Percentiles rank a stretch among this genome's conserved stretches.
Evolutionary conservation across 2,329 filamentous ascomycete genomes (phyloP).

Genomic region (Kalaharituber pfeilii): DNA sequence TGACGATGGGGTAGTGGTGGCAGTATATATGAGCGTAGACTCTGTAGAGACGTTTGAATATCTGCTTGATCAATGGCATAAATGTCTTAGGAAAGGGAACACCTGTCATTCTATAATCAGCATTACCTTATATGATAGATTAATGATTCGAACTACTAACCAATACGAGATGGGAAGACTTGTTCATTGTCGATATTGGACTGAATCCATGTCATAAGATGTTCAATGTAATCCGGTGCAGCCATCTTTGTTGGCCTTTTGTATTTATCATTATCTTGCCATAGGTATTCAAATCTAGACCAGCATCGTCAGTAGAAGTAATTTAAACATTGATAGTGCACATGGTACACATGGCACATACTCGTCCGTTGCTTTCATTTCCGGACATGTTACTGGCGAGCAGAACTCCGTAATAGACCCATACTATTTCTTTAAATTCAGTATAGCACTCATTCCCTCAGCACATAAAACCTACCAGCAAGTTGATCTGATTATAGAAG

Average conservation of each 20-base stretch:
- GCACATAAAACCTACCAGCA: slow-evolving; percentile 36
- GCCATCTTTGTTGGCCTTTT: slow-evolving; percentile 97
- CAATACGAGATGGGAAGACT: slow-evolving; percentile 86
- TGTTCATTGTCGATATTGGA: slow-evolving; percentile 87
- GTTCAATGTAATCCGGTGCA: slow-evolving; percentile 91
- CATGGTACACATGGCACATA: slow-evolving; percentile 30
- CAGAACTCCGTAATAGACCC: slow-evolving; percentile 98
- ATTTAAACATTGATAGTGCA: not conserved
- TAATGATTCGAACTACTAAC: slow-evolving; percentile 30
- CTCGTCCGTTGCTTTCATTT: slow-evolving; percentile 99
- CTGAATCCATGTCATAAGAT: slow-evolving; percentile 94
- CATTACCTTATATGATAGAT: not conserved
- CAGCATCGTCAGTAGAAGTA: not conserved
- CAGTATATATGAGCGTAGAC: slow-evolving; percentile 99
- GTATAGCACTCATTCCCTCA: not conserved
- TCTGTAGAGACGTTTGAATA: slow-evolving; percentile 97
- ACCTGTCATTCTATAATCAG: slow-evolving; percentile 33
- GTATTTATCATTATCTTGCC: slow-evolving; percentile 82
- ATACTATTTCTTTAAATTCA: slow-evolving; percentile 35
- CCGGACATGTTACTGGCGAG: slow-evolving; percentile 87
- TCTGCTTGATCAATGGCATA: slow-evolving; percentile 70
- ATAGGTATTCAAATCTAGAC: slow-evolving; percentile 83
- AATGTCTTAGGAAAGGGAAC: slow-evolving; percentile 93
- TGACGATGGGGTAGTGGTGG: slow-evolving; percentile 94
- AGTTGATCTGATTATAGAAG: slow-evolving; percentile 99